Conservation (phyloP, 2,329 filamentous ascomycete genomes). For the Cladophialophora yegresii region DNA sequence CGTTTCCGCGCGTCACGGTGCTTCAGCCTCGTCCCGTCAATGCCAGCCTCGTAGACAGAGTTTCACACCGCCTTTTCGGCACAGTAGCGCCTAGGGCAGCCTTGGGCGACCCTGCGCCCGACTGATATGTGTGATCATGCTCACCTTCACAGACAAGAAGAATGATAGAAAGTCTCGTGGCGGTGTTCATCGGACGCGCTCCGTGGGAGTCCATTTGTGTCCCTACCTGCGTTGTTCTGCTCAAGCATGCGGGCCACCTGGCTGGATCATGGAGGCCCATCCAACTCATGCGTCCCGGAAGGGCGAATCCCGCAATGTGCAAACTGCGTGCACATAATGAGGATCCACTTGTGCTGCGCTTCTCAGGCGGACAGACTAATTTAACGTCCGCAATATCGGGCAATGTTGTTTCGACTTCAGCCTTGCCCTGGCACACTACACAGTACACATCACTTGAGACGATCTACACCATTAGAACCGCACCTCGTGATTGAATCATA, state of each 20-base stretch:
- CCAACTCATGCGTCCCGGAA: neutral
- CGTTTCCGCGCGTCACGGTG: neutral
- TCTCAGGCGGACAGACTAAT: neutral
- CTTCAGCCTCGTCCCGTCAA: conserved; percentile 5
- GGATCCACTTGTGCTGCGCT: neutral
- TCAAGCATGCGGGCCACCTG: neutral
- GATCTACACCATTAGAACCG: neutral
- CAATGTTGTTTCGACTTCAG: conserved; percentile 10
- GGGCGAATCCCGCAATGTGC: conserved; percentile 7
- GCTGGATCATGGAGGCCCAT: neutral
- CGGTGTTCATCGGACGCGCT: neutral
- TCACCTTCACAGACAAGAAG: neutral
- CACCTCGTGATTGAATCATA: neutral
- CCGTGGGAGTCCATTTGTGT: neutral
- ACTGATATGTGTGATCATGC: conserved; percentile 4
- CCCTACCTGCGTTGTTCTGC: neutral
- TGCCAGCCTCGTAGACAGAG: neutral
- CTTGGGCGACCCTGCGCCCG: conserved; percentile 5
- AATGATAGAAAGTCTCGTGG: neutral
- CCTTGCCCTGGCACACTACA: neutral
- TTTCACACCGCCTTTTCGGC: conserved; percentile 12
- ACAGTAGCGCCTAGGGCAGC: neutral
- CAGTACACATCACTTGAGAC: neutral
- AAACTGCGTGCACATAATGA: neutral
- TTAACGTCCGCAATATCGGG: neutral